phyloP scores from a whole-genome alignment of 78 protist species.

The Parvularia atlantis region DNA sequence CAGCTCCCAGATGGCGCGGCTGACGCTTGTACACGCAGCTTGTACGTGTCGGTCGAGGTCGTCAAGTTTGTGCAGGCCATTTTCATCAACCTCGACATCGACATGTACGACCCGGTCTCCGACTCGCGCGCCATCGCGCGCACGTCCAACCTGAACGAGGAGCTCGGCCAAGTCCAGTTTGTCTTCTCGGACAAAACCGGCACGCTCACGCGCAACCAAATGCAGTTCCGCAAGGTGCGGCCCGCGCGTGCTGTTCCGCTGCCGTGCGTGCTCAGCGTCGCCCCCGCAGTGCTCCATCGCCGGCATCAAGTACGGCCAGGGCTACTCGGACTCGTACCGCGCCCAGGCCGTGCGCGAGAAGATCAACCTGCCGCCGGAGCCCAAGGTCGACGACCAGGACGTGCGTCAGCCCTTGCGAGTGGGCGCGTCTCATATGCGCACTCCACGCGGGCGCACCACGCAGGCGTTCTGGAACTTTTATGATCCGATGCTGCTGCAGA shows the following conservation, averaged over 20 bases:
- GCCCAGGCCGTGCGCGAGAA: not conserved
- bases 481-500: conserved; percentile 16
- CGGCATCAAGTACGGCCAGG: not conserved
- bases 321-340: not conserved
- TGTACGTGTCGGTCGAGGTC: conserved; percentile 81
- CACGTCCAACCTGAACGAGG: conserved; percentile 54
- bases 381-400: conserved; percentile 45
- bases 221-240: conserved; percentile 63
- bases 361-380: not conserved
- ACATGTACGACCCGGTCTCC: conserved; percentile 34
- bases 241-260: too few species aligned
- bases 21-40: too few species aligned
- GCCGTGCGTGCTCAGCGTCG: not conserved
- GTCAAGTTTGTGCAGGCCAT: conserved; percentile 55
- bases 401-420: not conserved
- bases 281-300: not conserved
- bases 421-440: too few species aligned
- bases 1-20: too few species aligned
- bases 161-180: conserved; percentile 54
- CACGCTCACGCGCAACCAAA: conserved; percentile 86
- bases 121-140: conserved; percentile 59
- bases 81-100: conserved; percentile 42
- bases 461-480: not conserved
- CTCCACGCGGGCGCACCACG: not conserved
- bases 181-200: conserved; percentile 95